Percentiles rank a stretch among this genome's conserved stretches.
phyloP scores from a whole-genome alignment of 257 asterid species.

The Anisodus tanguticus region DNA sequence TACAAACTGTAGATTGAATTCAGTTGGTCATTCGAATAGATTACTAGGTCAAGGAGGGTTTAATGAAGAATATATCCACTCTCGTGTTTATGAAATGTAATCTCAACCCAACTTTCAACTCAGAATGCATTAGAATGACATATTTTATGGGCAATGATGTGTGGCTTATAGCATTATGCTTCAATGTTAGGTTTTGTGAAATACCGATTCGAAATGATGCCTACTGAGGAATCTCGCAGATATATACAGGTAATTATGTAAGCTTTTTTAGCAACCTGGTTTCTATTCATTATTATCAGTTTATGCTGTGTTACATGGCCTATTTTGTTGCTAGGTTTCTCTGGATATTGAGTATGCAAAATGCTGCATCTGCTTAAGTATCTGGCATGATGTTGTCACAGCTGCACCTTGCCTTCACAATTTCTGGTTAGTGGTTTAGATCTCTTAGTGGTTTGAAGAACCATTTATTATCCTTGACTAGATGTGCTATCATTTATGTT shows the following conservation, averaged over 20 bases:
- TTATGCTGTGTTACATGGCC: slow-evolving; percentile 30
- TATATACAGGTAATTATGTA: slow-evolving; percentile 64
- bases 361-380: slow-evolving; percentile 81
- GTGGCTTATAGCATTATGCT: slow-evolving; percentile 33
- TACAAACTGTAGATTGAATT: not conserved
- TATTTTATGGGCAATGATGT: slow-evolving; percentile 6
- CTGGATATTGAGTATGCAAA: slow-evolving; percentile 87
- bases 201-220: slow-evolving; percentile 79
- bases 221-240: slow-evolving; percentile 57
- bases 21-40: slow-evolving; percentile 7
- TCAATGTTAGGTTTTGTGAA: slow-evolving; percentile 63
- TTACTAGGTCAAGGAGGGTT: not conserved
- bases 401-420: slow-evolving; percentile 98
- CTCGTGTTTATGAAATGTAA: not conserved
- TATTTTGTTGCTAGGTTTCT: slow-evolving; percentile 52
- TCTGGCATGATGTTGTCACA: slow-evolving; percentile 98
- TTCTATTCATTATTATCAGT: not conserved
- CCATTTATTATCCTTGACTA: slow-evolving; percentile 18
- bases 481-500: slow-evolving; percentile 25
- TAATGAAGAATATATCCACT: not conserved
- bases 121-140: not conserved
- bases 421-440: slow-evolving; percentile 64
- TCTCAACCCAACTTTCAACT: not conserved
- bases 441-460: slow-evolving; percentile 28
- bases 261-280: not conserved